Evolutionary conservation across 140 eudicot species (phyloP).

Genomic region (Stevia rebaudiana): DNA sequence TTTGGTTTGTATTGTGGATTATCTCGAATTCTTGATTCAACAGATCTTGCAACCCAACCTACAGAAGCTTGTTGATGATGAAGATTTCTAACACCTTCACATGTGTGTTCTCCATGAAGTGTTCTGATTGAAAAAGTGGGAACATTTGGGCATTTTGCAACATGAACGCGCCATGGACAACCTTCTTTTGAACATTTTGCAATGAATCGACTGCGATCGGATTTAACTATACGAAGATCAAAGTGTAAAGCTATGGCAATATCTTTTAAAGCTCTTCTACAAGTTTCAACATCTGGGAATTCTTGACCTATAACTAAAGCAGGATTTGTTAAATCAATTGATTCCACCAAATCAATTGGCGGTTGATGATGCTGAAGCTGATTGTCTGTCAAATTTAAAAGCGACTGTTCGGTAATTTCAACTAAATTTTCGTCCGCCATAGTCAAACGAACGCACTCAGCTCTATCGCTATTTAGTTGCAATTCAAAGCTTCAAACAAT

Average conservation of each 20-base stretch:
- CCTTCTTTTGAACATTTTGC: conserved; percentile 97
- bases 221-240: conserved; percentile 88
- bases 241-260: conserved; percentile 83
- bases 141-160: conserved; percentile 81
- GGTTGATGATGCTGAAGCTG: conserved; percentile 22
- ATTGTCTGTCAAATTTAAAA: conserved; percentile 19
- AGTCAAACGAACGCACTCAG: conserved; percentile 8
- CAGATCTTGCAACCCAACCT: conserved; percentile 98
- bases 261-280: conserved; percentile 78
- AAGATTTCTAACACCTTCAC: conserved; percentile 82
- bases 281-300: conserved; percentile 91
- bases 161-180: conserved; percentile 99
- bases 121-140: conserved; percentile 83
- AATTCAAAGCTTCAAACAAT: conserved; percentile 4
- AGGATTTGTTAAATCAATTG: conserved; percentile 30
- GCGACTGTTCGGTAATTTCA: conserved; percentile 25
- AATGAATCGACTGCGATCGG: conserved; percentile 90
- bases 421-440: conserved; percentile 42
- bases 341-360: conserved; percentile 15
- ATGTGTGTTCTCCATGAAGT: conserved; percentile 70
- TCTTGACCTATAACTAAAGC: conserved; percentile 68
- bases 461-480: background rate
- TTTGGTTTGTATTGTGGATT: conserved; percentile 94
- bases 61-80: conserved; percentile 99
- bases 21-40: conserved; percentile 65